Conservation (phyloP, 345 rosid genomes). For the Lumnitzera racemosa region DNA sequence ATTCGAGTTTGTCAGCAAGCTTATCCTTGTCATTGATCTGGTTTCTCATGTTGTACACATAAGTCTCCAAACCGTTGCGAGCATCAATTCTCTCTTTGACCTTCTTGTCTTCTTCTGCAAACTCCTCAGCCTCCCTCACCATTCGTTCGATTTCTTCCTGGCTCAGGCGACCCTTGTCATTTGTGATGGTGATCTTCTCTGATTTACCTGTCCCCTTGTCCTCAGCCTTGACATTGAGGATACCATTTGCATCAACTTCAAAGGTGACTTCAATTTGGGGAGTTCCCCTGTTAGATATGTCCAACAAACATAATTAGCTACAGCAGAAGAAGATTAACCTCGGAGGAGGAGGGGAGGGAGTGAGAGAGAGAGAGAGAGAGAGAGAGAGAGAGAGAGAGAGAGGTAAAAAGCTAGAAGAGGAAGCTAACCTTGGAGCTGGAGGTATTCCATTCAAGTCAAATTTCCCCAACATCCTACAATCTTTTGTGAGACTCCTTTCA, state of each 20-base stretch:
- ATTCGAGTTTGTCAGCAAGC: conserved; percentile 89
- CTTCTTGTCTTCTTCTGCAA: conserved; percentile 94
- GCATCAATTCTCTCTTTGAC: conserved; percentile 92
- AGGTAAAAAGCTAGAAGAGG: background rate
- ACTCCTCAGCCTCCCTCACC: conserved; percentile 94
- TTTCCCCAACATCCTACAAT: conserved; percentile 78
- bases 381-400: too few species aligned
- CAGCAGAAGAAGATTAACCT: background rate
- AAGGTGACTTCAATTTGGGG: conserved; percentile 98
- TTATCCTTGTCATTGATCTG: conserved; percentile 85
- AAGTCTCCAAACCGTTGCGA: conserved; percentile 81
- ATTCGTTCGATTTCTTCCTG: conserved; percentile 94
- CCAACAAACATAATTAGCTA: background rate
- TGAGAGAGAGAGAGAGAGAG: too few species aligned
- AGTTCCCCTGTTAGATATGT: conserved; percentile 57
- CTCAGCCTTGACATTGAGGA: conserved; percentile 84
- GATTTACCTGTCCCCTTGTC: conserved; percentile 87
- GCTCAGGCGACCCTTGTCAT: conserved; percentile 89
- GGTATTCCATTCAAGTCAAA: conserved; percentile 79
- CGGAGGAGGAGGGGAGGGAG: too few species aligned
- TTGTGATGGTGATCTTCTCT: conserved; percentile 91
- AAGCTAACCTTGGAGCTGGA: conserved; percentile 77
- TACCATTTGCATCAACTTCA: conserved; percentile 94
- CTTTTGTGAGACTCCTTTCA: conserved; percentile 96
- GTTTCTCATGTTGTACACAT: conserved; percentile 93